Evolutionary conservation across 2,329 filamentous ascomycete genomes (phyloP).

Genomic region (Didymosphaeria variabile): DNA sequence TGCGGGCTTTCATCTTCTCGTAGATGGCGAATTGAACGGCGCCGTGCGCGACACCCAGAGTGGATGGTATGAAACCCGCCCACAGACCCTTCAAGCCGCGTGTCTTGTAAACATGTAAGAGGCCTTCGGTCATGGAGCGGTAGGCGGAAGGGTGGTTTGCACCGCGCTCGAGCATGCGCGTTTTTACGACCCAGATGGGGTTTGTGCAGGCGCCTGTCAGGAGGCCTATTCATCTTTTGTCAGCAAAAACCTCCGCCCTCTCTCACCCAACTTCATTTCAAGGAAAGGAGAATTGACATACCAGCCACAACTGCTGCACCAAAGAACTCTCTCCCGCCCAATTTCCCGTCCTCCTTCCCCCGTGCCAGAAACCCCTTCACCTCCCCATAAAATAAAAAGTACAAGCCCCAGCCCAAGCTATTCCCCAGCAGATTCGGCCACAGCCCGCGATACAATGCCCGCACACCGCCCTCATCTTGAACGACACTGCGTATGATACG

Average conservation of each 20-base stretch:
- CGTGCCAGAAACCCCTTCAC: conserved; percentile 64
- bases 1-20: conserved; percentile 74
- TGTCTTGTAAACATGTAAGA: conserved; percentile 68
- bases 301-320: conserved; percentile 72
- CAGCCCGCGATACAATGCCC: conserved; percentile 86
- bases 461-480: conserved; percentile 64
- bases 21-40: conserved; percentile 97
- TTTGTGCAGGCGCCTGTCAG: conserved; percentile 87
- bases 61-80: conserved; percentile 80
- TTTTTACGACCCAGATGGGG: conserved; percentile 98
- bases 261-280: neutral
- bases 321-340: conserved; percentile 79
- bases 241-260: conserved; percentile 3
- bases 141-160: conserved; percentile 80
- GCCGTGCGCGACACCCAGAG: conserved; percentile 89
- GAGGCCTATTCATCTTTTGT: conserved; percentile 62
- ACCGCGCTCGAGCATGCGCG: conserved; percentile 91
- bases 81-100: conserved; percentile 88
- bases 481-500: conserved; percentile 63
- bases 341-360: conserved; percentile 51
- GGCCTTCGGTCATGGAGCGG: conserved; percentile 76
- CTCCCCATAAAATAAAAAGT: conserved; percentile 80
- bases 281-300: conserved; percentile 37
- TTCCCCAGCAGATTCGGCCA: conserved; percentile 92
- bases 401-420: conserved; percentile 87